phyloP scores from a whole-genome alignment of 2,329 filamentous ascomycete species.

The Colletotrichum orchidophilum region DNA sequence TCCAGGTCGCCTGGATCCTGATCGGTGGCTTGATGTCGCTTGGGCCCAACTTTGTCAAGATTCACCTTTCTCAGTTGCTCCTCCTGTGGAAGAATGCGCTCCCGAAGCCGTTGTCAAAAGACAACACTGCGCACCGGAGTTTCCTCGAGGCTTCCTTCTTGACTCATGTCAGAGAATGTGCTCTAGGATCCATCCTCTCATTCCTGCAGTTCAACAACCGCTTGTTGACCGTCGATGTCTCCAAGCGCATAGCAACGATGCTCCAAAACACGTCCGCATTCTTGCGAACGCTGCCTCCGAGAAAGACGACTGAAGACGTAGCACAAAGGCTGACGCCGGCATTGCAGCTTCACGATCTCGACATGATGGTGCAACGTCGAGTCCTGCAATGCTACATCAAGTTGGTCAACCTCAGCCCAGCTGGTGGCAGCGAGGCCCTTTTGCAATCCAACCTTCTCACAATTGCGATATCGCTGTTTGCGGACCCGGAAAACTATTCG shows the following conservation, averaged over 20 bases:
- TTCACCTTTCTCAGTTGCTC: constrained; percentile 92
- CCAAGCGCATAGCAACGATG: constrained; percentile 92
- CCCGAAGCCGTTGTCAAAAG: constrained; percentile 91
- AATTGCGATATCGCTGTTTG: constrained; percentile 88
- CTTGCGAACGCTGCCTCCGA: constrained; percentile 82
- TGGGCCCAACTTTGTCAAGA: constrained; percentile 98
- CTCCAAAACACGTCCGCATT: constrained; percentile 94
- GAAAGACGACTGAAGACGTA: constrained; percentile 88
- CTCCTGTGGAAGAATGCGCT: constrained; percentile 97
- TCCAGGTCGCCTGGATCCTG: constrained; percentile 97
- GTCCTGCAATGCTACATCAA: constrained; percentile 96
- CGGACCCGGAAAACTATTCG: constrained; percentile 89
- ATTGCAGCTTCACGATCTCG: constrained; percentile 87
- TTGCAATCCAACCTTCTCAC: constrained; percentile 92
- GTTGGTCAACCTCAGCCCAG: constrained; percentile 86
- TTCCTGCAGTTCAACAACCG: constrained; percentile 95
- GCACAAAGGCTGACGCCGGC: constrained; percentile 84
- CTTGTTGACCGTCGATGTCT: constrained; percentile 91
- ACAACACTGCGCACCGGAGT: constrained; percentile 85
- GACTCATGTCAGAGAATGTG: constrained; percentile 93
- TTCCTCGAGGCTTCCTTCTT: constrained; percentile 91
- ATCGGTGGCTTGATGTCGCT: constrained; percentile 97
- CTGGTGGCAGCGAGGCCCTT: constrained; percentile 84
- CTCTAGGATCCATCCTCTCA: constrained; percentile 87
- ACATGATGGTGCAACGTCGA: constrained; percentile 90